These are phyloP conservation scores for Seiridium cupressi DNA, from an alignment of 2,329 filamentous ascomycete genomes.

Conservation along the genomic window DNA sequence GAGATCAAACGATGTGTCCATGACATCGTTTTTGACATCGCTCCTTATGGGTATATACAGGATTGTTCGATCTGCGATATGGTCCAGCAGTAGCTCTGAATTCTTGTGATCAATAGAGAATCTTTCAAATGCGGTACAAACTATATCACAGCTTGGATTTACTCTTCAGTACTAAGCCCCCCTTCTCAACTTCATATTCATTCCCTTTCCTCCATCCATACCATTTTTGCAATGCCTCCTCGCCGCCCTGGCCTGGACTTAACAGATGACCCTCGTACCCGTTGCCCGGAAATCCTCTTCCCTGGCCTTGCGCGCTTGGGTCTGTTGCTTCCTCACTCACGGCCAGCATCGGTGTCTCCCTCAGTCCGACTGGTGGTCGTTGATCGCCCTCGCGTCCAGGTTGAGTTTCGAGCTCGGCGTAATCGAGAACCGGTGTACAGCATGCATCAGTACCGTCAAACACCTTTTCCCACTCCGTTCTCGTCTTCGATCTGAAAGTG, in stretches of 20 bases:
- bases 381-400: constrained; percentile 62
- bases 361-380: constrained; percentile 67
- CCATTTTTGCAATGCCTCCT: constrained; percentile 69
- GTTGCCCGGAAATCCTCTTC: constrained; percentile 60
- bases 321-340: constrained; percentile 46
- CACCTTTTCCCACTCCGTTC: constrained; percentile 77
- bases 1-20: background rate
- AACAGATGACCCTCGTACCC: constrained; percentile 65
- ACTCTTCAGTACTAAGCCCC: constrained; percentile 56
- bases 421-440: constrained; percentile 81
- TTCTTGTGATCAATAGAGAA: no score
- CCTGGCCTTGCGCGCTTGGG: constrained; percentile 55
- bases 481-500: constrained; percentile 67
- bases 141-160: constrained; percentile 38
- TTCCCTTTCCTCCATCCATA: constrained; percentile 71
- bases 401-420: constrained; percentile 62
- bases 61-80: no score
- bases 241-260: constrained; percentile 68
- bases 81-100: no score
- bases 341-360: constrained; percentile 65
- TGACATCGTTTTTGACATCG: no score
- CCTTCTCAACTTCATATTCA: constrained; percentile 67
- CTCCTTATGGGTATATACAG: no score
- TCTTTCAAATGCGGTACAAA: no score
- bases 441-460: constrained; percentile 94